Conservation (phyloP, 208 protist species). For the Vickermania ingenoplastis region DNA sequence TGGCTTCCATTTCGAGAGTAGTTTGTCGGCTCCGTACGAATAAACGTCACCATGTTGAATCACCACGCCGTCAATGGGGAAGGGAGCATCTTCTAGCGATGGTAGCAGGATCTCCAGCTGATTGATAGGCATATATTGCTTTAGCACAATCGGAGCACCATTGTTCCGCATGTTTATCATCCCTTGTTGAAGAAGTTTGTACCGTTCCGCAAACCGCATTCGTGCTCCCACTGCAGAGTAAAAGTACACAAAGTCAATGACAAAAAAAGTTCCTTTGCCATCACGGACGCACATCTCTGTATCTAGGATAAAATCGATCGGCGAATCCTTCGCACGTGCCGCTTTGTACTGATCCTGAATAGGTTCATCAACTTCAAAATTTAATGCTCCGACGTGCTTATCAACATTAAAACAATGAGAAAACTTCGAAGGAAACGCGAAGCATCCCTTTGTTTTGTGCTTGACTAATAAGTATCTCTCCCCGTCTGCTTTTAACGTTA, state of each 20-base stretch:
- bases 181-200: slow-evolving; percentile 42
- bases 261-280: slow-evolving; percentile 27
- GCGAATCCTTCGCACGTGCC: too few species aligned
- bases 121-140: slow-evolving; percentile 72
- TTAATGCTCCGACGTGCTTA: too few species aligned
- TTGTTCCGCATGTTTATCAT: slow-evolving; percentile 21
- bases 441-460: slow-evolving; percentile 51
- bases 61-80: slow-evolving; percentile 69
- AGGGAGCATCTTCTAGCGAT: slow-evolving; percentile 29
- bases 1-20: slow-evolving; percentile 85
- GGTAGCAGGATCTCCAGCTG: slow-evolving; percentile 45
- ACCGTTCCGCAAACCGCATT: slow-evolving; percentile 37
- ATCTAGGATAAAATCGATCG: slow-evolving; percentile 72
- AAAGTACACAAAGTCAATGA: slow-evolving; percentile 82
- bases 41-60: slow-evolving; percentile 75
- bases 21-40: slow-evolving; percentile 54
- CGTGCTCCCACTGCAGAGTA: slow-evolving; percentile 44
- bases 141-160: slow-evolving; percentile 23
- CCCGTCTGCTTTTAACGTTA: slow-evolving; percentile 79
- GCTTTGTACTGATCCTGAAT: too few species aligned
- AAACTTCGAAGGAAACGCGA: slow-evolving; percentile 69
- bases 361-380: too few species aligned
- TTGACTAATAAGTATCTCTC: slow-evolving; percentile 64
- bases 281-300: slow-evolving; percentile 36
- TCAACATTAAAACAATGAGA: slow-evolving; percentile 52